A percentile compares a stretch with the other conserved stretches of the same genome.
These are phyloP conservation scores for Teratosphaeria zuluensis DNA, from an alignment of 2,329 filamentous ascomycete genomes.

Conservation along the genomic window DNA sequence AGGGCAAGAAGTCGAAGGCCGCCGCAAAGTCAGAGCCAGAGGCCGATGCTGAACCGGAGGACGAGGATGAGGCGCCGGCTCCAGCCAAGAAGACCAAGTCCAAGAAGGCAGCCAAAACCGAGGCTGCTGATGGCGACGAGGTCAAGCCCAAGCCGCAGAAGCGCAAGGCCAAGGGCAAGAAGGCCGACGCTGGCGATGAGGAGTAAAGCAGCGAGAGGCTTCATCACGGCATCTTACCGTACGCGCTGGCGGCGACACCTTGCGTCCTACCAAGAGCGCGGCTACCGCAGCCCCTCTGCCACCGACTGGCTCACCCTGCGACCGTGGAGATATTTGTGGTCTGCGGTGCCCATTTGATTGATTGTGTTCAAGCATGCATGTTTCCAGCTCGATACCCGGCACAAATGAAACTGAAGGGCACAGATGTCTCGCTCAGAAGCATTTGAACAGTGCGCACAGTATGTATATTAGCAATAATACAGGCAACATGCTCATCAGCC, in stretches of 20 bases:
- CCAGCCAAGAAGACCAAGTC: slow-evolving; percentile 19
- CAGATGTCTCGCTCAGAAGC: background rate
- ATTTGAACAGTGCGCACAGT: background rate
- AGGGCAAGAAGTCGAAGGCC: slow-evolving; percentile 1
- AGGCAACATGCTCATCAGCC: too few species aligned
- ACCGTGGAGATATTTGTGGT: too few species aligned
- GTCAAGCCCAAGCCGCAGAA: background rate
- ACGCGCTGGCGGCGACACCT: too few species aligned
- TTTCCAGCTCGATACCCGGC: background rate
- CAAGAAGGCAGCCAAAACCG: slow-evolving; percentile 16
- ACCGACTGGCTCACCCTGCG: too few species aligned
- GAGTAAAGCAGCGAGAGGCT: background rate
- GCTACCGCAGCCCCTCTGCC: too few species aligned
- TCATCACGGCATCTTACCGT: background rate
- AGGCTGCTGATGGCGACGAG: background rate
- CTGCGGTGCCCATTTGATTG: background rate
- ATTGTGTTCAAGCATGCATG: background rate
- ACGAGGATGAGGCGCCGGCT: slow-evolving; percentile 11
- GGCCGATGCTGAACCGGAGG: slow-evolving; percentile 12
- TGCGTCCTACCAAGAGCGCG: too few species aligned
- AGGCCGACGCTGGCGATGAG: background rate
- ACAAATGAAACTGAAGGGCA: background rate
- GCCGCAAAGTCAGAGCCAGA: slow-evolving; percentile 4
- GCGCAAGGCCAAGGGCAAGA: background rate
- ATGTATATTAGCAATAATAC: background rate